Base-by-base conservation (phyloP, 108 stramenopile genomes). In the Schizochytrium sp. region DNA sequence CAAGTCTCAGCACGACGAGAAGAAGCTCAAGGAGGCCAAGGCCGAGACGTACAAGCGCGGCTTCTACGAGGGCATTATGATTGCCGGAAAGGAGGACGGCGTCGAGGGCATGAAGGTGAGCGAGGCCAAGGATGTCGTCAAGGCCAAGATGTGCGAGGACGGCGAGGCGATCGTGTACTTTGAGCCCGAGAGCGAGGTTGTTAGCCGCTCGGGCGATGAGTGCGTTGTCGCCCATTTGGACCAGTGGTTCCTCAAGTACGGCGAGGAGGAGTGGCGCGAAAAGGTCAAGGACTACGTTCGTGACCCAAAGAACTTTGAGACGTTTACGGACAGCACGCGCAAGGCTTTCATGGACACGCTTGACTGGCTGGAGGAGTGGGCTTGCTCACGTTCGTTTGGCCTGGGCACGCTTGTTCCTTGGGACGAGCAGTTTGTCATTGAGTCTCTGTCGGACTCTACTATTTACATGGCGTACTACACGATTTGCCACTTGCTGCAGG, bases 401-500 rank as follows among this genome's bases (percentile, higher is more conserved):
- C 94, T 99, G 58, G 98, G 98, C 87, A 98, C 98, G 8, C 92
- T 91, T 72, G 90, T 99, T 55, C 98, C 98, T 8, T 99, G 98
- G 98, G 98, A 99, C 92, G 94, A 94, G 87, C 90, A 92, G 69
- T 99, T 97, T 96, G 97, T 99, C 23, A 99, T 99, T 91, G 98
- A 99, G 91, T 96, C 96, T 90, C 93, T 98, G 58, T 96, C 96
- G 58, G 98, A 99, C 93, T 96, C 95, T 90, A 99, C 98, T 55
- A 98, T 99, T 87, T 98, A 99, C 95, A 99, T 99, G 98, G 95
- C 98, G 18, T 99, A 96, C 91, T 99, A 99, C 92, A 97, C 98
- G 5, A 96, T 99, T 90, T 95, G 97, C 21, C 96, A 98, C 90
- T 90, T 96, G 51, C 91, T 99, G 72, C 98, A 99, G 90, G 94